These are phyloP conservation scores for Smallanthus sonchifolius DNA, from an alignment of 129 eudicot species.

Conservation along the genomic window DNA sequence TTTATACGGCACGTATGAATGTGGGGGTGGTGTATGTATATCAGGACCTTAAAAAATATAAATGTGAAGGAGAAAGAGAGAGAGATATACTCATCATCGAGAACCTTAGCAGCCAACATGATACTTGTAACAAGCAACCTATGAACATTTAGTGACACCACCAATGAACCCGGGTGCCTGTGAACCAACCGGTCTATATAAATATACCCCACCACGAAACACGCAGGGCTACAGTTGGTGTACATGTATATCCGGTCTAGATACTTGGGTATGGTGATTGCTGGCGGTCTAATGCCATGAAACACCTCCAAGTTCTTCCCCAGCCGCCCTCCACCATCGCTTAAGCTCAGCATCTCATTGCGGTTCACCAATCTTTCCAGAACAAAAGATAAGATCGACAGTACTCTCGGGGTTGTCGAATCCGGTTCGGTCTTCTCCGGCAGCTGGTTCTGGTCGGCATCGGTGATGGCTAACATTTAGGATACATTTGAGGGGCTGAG, in stretches of 20 bases:
- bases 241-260: constrained; percentile 85
- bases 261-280: constrained; percentile 68
- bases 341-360: not conserved
- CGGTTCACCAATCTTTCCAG: constrained; percentile 6
- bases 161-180: constrained; percentile 63
- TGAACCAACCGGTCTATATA: constrained; percentile 82
- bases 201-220: constrained; percentile 88
- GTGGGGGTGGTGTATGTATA: too few relatives aligned
- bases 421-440: constrained; percentile 2
- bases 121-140: constrained; percentile 80
- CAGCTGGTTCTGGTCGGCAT: not conserved
- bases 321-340: not conserved
- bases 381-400: not conserved
- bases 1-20: too few relatives aligned
- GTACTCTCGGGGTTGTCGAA: not conserved
- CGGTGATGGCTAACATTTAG: not conserved
- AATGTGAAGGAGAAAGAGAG: not conserved
- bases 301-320: constrained; percentile 10
- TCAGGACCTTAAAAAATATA: not conserved
- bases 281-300: constrained; percentile 49
- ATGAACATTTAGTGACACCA: constrained; percentile 81
- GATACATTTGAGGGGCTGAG: not conserved
- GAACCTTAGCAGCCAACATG: constrained; percentile 89
- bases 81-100: constrained; percentile 74
- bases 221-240: constrained; percentile 86